Base-by-base conservation (phyloP, 2,329 filamentous ascomycete genomes). In the Pestalotiopsis sp. region DNA sequence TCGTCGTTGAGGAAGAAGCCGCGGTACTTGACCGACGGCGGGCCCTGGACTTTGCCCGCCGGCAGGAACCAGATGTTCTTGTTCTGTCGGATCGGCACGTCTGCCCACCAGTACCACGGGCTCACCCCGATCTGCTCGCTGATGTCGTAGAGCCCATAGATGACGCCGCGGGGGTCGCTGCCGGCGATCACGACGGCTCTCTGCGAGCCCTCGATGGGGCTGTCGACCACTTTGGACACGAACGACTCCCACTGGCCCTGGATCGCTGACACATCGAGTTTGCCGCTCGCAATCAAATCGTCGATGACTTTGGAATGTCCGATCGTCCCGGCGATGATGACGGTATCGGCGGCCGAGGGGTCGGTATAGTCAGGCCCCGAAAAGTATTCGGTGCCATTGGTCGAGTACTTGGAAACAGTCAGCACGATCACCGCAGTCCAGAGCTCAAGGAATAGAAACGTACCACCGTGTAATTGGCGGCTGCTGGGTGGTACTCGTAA, bases 111-210 rank as follows among this genome's bases (percentile, higher is more conserved):
- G 78, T 92, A 87, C 88, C 89, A 92, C 57, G 90, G 90, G 39
- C 88, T 91, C 13, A 93, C 90, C 31, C 91, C 91, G 68, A 93
- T 92, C 76, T 93, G 90, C 78, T 93, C 90, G 25, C 89, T 91
- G 62, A 93, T 78, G 71, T 91, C 90, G 79, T 93, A 93, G 23
- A 92, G 81, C 12, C 91, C 91, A 73, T 87, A 93, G 67, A 93
- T 92, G 2, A 89, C 87, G 14, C 77, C 76, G 1, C 76, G 73
- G 2, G 82, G 78, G 76, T 93, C 90, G 74, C 87, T 90, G 12
- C 90, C 91, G 39, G 87, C 90, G 76, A 94, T 89, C 1, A 93
- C 87, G 20, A 93, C 81, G 1, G 91, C 91, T 69, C 83, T 82
- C 0, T 83, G 75, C 27, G 88, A 85, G 23, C 87, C 88, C 1